These are phyloP conservation scores for Fistulinella cinereoalba DNA, from an alignment of 1,284 basidiomycete species.

Conservation along the genomic window DNA sequence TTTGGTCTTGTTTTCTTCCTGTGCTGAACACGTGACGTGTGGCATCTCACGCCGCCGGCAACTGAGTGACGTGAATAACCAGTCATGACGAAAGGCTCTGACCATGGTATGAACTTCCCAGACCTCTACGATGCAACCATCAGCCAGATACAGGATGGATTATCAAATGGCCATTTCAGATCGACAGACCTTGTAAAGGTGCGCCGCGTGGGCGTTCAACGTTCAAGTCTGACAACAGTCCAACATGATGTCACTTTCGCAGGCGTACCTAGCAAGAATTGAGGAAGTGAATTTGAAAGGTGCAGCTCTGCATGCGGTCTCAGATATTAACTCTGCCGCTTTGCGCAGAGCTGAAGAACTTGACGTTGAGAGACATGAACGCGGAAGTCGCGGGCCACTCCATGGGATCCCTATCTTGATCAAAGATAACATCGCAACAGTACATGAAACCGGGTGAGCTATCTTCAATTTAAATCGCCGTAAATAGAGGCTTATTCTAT, in stretches of 20 bases:
- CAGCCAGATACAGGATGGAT: conserved; percentile 26
- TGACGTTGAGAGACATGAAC: conserved; percentile 50
- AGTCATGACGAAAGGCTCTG: conserved; percentile 7
- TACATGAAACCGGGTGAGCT: conserved; percentile 40
- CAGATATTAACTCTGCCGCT: conserved; percentile 60
- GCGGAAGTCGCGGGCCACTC: conserved; percentile 49
- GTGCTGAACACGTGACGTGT: conserved; percentile 14
- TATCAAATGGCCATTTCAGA: conserved; percentile 19
- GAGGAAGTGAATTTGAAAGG: conserved; percentile 70
- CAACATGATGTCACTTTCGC: background rate
- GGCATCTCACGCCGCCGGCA: background rate
- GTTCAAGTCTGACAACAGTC: too few species aligned
- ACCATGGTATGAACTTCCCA: conserved; percentile 10
- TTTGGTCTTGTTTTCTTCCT: conserved; percentile 22
- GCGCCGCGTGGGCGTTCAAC: too few species aligned
- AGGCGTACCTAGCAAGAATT: conserved; percentile 71
- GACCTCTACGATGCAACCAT: conserved; percentile 34
- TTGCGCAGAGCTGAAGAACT: conserved; percentile 50
- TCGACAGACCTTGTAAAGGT: conserved; percentile 28
- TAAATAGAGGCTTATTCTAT: background rate
- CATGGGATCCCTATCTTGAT: conserved; percentile 73
- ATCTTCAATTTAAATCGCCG: background rate
- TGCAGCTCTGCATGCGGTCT: conserved; percentile 55
- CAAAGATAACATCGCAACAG: conserved; percentile 33
- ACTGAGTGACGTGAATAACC: background rate